These are phyloP conservation scores for Saccharum hybrid DNA, from an alignment of 202 grass and related monocot genomes.

Conservation along the genomic window DNA sequence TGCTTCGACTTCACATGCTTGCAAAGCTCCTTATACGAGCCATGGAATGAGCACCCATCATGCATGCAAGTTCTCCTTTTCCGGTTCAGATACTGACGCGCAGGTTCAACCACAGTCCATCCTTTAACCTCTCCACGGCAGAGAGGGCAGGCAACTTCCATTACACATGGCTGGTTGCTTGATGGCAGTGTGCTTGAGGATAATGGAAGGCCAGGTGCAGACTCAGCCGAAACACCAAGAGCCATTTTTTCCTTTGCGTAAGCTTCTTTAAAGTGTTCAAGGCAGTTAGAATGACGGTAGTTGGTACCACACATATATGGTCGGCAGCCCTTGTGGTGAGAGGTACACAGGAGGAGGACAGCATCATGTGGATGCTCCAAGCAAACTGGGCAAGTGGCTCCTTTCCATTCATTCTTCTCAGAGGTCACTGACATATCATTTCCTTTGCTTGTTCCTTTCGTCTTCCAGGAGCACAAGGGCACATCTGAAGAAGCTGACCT, in stretches of 20 bases:
- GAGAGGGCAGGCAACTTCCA: conserved; percentile 71
- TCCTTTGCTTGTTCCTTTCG: conserved; percentile 39
- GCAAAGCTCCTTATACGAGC: conserved; percentile 73
- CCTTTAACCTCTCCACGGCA: conserved; percentile 79
- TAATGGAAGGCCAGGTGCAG: conserved; percentile 39
- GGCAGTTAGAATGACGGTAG: conserved; percentile 65
- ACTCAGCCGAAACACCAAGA: conserved; percentile 34
- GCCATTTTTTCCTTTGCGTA: conserved; percentile 56
- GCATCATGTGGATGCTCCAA: conserved; percentile 73
- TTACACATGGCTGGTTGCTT: conserved; percentile 43
- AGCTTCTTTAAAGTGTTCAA: conserved; percentile 63
- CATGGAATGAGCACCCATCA: conserved; percentile 69
- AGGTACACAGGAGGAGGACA: conserved; percentile 65
- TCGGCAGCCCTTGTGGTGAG: conserved; percentile 68
- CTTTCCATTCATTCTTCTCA: conserved; percentile 66
- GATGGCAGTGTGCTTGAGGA: conserved; percentile 21
- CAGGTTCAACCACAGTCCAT: conserved; percentile 84
- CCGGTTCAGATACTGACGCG: conserved; percentile 68
- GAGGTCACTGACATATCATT: conserved; percentile 39
- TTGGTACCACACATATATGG: conserved; percentile 73
- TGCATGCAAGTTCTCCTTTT: conserved; percentile 75
- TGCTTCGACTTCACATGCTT: conserved; percentile 73
- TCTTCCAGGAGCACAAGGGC: conserved; percentile 41
- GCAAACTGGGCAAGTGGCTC: conserved; percentile 63
- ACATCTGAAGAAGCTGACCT: conserved; percentile 42